Conservation (phyloP, 148 eudicot species). For the Rhododendron ovatum region DNA sequence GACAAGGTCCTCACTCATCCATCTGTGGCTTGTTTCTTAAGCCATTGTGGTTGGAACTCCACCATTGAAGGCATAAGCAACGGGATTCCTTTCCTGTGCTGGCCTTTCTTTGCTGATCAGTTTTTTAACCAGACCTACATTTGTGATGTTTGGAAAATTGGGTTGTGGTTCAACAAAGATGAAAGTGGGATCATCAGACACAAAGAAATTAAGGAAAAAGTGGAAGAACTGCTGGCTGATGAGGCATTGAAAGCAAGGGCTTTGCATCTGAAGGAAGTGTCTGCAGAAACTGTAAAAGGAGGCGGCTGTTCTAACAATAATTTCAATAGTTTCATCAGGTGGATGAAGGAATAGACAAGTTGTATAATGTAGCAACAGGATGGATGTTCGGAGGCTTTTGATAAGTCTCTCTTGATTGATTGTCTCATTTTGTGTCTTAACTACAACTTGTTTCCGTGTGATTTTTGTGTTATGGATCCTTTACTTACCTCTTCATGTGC, state of each 20-base stretch:
- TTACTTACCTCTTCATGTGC: not conserved
- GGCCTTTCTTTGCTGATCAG: constrained; percentile 44
- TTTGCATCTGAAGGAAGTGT: constrained; percentile 14
- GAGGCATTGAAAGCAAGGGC: constrained; percentile 17
- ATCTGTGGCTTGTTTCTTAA: constrained; percentile 39
- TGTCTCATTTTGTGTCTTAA: not conserved
- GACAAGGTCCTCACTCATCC: constrained; percentile 33
- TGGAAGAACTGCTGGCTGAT: constrained; percentile 17
- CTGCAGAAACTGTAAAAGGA: constrained; percentile 6
- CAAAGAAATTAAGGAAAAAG: constrained; percentile 26
- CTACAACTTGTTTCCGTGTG: not conserved
- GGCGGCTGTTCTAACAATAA: constrained; percentile 34
- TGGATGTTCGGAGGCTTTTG: not conserved
- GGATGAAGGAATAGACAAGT: constrained; percentile 14
- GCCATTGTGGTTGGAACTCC: constrained; percentile 53
- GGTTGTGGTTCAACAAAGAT: constrained; percentile 21
- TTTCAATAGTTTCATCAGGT: constrained; percentile 24
- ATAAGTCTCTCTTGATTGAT: not conserved
- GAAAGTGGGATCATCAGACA: constrained; percentile 20
- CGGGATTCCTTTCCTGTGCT: constrained; percentile 37
- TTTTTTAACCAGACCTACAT: constrained; percentile 34
- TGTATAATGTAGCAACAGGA: not conserved
- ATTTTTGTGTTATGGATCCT: not conserved
- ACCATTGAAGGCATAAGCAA: constrained; percentile 33
- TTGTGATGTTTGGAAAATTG: constrained; percentile 38